A percentile compares a stretch with the other conserved stretches of the same genome.
Conservation (phyloP, 148 eudicot genomes). For the Dianthus caryophyllus region DNA sequence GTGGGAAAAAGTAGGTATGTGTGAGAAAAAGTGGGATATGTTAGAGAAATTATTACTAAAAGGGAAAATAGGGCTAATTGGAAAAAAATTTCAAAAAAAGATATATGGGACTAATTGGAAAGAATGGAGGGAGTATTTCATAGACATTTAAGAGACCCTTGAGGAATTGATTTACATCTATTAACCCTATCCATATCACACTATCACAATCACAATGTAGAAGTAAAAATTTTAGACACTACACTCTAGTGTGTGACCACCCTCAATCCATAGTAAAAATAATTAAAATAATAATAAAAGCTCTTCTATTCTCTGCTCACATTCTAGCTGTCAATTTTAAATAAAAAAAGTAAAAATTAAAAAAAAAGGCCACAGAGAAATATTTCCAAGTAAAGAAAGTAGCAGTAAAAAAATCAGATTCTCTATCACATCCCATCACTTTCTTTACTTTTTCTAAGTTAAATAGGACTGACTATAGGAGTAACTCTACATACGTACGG, state of each 20-base stretch:
- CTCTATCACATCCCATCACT: slow-evolving; percentile 30
- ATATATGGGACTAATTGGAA: too few relatives aligned
- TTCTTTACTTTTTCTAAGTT: slow-evolving; percentile 29
- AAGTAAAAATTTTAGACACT: background rate
- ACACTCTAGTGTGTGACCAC: slow-evolving; percentile 3
- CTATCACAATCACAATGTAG: too few relatives aligned
- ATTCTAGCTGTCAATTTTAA: slow-evolving; percentile 14
- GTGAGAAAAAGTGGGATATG: too few relatives aligned
- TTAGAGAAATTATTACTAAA: too few relatives aligned
- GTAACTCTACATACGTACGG: background rate
- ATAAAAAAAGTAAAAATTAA: too few relatives aligned
- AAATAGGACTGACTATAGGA: too few relatives aligned
- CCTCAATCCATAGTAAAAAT: background rate
- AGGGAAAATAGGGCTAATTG: too few relatives aligned
- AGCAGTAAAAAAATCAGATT: slow-evolving; percentile 24
- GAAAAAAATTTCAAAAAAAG: too few relatives aligned
- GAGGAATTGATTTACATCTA: slow-evolving; percentile 1
- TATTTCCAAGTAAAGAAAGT: slow-evolving; percentile 20
- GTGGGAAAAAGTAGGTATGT: too few relatives aligned
- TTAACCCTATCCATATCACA: background rate
- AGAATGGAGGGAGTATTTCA: too few relatives aligned
- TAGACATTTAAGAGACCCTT: background rate
- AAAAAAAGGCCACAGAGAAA: slow-evolving; percentile 2
- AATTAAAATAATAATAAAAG: background rate
- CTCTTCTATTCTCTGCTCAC: slow-evolving; percentile 5